phyloP scores from a whole-genome alignment of 1,284 basidiomycete genomes.

The Athelia sp. region DNA sequence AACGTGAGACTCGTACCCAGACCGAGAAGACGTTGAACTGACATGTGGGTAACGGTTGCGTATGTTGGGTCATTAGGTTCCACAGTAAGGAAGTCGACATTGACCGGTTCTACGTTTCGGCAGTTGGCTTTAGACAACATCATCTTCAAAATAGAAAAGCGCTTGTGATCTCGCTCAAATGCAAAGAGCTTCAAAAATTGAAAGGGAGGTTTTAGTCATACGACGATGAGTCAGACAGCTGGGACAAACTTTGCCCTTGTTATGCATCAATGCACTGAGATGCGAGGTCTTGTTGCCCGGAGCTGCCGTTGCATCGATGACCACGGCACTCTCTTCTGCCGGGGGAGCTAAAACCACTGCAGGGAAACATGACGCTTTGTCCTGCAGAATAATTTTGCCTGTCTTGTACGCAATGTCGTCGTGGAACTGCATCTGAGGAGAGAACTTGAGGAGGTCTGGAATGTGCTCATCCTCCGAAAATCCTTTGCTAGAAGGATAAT shows the following conservation, averaged over 20 bases:
- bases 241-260: conserved; percentile 65
- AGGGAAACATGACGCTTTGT: conserved; percentile 97
- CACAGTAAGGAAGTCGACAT: conserved; percentile 75
- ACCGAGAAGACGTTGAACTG: conserved; percentile 23
- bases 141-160: conserved; percentile 75
- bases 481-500: conserved; percentile 35
- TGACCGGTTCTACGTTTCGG: conserved; percentile 68
- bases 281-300: conserved; percentile 99
- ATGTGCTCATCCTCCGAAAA: conserved; percentile 79
- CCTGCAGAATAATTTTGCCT: conserved; percentile 90
- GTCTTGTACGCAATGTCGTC: conserved; percentile 58
- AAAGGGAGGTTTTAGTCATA: neutral
- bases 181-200: conserved; percentile 72
- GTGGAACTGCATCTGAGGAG: conserved; percentile 57
- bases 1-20: neutral
- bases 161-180: conserved; percentile 77
- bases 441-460: conserved; percentile 75
- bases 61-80: conserved; percentile 64
- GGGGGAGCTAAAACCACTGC: conserved; percentile 76
- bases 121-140: conserved; percentile 84
- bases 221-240: neutral
- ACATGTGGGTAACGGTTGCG: conserved; percentile 79
- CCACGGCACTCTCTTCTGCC: conserved; percentile 41
- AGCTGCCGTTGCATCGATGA: conserved; percentile 94
- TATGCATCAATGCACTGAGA: conserved; percentile 81